Evolutionary conservation across 495 filamentous ascomycete species (phyloP), one percentile per base, ranked within the genome.

Genomic region (Penicillium flavigenum): DNA sequence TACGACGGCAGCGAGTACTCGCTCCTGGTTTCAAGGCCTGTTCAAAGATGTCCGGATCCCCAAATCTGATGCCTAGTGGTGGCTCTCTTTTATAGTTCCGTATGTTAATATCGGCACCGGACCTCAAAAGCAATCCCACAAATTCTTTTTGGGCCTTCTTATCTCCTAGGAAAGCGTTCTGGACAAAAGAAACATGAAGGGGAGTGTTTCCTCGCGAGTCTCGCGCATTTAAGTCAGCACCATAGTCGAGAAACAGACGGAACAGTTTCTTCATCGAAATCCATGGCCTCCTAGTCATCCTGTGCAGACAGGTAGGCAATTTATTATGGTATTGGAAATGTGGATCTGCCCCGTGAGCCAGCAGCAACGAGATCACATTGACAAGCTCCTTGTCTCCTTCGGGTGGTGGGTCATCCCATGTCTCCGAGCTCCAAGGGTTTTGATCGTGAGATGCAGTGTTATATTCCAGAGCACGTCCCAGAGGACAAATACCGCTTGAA

Each of bases 401-500:
- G 44, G 3, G n/a, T 1, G 0, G 3, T 6, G 3, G 6, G 4
- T n/a, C 6, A 5, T 2, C 0, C 4, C 22, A 12, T 6, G 4
- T 16, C 42, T n/a, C 9, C 11, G 9, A 6, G 5, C 17, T 3
- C 5, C 3, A 11, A 1, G 10, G 0, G 19, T 36, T 3, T 10
- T 3, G 2, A 14, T 16, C 26, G 12, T 7, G 29, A 9, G 1
- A 0, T 27, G 6, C 2, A 2, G 1, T 1, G 1, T 14, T 2
- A 4, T 27, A 46, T n/a, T 1, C 26, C 16, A 20, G 6, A 14
- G 47, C 47, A 48, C 8, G 20, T 11, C n/a, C 29, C 10, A 48
- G 10, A 9, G 47, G 24, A 12, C 22, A 22, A 22, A 22, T 22
- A 22, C 22, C 22, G 22, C 22, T 22, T 22, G 22, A 22, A 22